These are phyloP conservation scores for Rhodomyrtus psidioides DNA, from an alignment of 441 rosid genomes.

Conservation along the genomic window DNA sequence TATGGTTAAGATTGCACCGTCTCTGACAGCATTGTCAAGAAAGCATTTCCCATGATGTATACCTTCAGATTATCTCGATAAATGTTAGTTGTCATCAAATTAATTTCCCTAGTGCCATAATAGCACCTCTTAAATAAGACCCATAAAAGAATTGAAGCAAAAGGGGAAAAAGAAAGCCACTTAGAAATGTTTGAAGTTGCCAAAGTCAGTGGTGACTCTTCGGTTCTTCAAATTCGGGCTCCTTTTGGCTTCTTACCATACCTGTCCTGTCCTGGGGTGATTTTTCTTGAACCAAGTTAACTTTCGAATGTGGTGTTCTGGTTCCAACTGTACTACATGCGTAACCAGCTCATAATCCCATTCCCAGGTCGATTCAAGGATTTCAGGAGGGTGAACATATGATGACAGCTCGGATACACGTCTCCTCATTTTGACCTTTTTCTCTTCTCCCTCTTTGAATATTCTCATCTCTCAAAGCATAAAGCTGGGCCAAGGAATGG, in stretches of 20 bases:
- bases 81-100: not conserved
- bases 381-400: not conserved
- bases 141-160: not conserved
- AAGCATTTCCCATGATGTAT: not conserved
- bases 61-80: not conserved
- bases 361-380: not conserved
- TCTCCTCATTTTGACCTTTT: not conserved
- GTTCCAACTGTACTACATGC: not conserved
- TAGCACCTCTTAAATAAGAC: not conserved
- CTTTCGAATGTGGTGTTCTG: not conserved
- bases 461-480: not conserved
- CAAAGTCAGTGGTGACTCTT: not conserved
- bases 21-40: too few species aligned
- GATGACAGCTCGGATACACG: not conserved
- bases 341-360: not conserved
- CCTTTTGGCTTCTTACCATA: not conserved
- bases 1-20: too few species aligned
- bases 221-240: not conserved
- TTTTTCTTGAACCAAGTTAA: not conserved
- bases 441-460: not conserved
- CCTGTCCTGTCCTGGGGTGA: not conserved
- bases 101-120: not conserved
- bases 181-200: not conserved
- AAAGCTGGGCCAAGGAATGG: not conserved
- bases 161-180: not conserved